Conservation (phyloP, 345 rosid species). For the Litchi chinensis region DNA sequence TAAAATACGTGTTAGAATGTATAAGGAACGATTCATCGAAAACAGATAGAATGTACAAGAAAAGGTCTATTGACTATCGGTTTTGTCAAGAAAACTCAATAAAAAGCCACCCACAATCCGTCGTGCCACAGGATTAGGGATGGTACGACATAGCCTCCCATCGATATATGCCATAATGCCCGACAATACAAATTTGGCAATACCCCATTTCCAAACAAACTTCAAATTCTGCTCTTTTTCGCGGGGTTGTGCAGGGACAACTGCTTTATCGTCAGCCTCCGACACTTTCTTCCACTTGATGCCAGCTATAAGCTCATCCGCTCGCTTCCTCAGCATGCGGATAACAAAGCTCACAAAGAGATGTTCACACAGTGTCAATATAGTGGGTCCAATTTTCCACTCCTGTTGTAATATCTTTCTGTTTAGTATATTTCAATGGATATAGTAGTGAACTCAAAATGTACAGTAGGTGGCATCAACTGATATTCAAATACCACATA, state of each 20-base stretch:
- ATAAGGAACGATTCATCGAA: conserved; percentile 19
- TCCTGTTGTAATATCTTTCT: conserved; percentile 48
- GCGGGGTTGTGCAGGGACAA: conserved; percentile 30
- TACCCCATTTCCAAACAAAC: conserved; percentile 76
- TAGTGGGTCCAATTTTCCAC: conserved; percentile 85
- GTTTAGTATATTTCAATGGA: not conserved
- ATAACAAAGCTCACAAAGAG: conserved; percentile 88
- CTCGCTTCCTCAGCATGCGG: conserved; percentile 63
- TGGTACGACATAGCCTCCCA: conserved; percentile 81
- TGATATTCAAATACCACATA: not conserved
- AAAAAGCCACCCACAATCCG: conserved; percentile 89
- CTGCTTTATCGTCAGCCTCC: conserved; percentile 34
- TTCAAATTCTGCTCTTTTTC: conserved; percentile 39
- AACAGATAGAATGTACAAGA: not conserved
- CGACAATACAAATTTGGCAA: conserved; percentile 65
- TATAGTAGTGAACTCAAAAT: not conserved
- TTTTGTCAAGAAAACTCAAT: conserved; percentile 72
- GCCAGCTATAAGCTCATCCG: conserved; percentile 43
- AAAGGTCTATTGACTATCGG: conserved; percentile 30
- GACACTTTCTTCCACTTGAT: conserved; percentile 39
- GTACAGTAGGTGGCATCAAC: not conserved
- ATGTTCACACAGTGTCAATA: conserved; percentile 83
- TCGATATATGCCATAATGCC: conserved; percentile 85
- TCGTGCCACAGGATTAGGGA: conserved; percentile 87
- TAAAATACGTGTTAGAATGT: not conserved